Conservation (phyloP, 1,139 yeast genomes). For the Hansenula sp. region DNA sequence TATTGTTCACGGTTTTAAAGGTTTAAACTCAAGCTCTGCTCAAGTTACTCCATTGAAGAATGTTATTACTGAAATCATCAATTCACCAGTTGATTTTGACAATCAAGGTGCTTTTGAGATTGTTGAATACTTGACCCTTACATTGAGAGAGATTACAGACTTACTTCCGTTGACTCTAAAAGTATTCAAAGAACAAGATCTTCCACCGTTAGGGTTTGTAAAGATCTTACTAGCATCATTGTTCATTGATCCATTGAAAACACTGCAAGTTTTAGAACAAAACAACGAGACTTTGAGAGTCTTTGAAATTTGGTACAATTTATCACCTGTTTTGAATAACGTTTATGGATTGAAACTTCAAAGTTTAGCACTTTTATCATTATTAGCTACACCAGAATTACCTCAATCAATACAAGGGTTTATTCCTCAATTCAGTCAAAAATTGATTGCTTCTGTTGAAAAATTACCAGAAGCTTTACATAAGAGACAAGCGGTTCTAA, state of each 20-base stretch:
- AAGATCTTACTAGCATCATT: slow-evolving; percentile 66
- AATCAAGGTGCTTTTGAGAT: slow-evolving; percentile 19
- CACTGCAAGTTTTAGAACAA: slow-evolving; percentile 51
- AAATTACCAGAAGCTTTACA: slow-evolving; percentile 69
- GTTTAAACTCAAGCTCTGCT: slow-evolving; percentile 27
- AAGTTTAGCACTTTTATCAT: slow-evolving; percentile 55
- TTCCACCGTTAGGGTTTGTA: slow-evolving; percentile 38
- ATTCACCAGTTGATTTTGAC: slow-evolving; percentile 19
- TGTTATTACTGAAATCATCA: slow-evolving; percentile 24
- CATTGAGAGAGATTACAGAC: slow-evolving; percentile 14
- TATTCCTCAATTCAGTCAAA: slow-evolving; percentile 34
- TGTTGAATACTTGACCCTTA: slow-evolving; percentile 18
- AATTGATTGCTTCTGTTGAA: slow-evolving; percentile 45
- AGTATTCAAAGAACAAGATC: slow-evolving; percentile 14
- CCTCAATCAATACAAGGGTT: slow-evolving; percentile 30
- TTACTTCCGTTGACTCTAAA: slow-evolving; percentile 10
- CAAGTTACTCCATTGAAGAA: slow-evolving; percentile 31
- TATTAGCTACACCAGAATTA: slow-evolving; percentile 35
- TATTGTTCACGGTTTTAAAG: slow-evolving; percentile 63
- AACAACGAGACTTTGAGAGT: slow-evolving; percentile 43
- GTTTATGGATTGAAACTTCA: slow-evolving; percentile 80
- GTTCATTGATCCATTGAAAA: slow-evolving; percentile 54
- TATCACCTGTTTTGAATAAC: slow-evolving; percentile 49
- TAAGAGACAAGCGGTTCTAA: slow-evolving; percentile 55
- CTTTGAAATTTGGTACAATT: slow-evolving; percentile 63